A percentile compares a stretch with the other conserved stretches of the same genome.
Conservation (phyloP, 495 filamentous ascomycete genomes). For the Sphaerosporella brunnea region DNA sequence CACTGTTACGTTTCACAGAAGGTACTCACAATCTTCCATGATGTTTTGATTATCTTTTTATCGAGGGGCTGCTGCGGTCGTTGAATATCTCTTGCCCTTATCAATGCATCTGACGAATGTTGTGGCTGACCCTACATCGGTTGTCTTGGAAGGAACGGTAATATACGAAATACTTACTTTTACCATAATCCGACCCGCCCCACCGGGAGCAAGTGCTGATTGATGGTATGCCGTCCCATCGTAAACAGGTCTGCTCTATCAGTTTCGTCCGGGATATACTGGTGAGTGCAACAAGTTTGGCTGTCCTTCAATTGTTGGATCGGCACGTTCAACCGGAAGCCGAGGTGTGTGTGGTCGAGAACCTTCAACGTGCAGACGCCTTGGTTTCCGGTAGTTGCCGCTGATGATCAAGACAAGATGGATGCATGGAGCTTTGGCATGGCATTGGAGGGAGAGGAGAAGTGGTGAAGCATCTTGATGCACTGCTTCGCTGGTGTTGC, state of each 20-base stretch:
- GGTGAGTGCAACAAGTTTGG: constrained; percentile 17
- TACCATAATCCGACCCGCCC: not conserved
- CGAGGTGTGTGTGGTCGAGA: too few species aligned
- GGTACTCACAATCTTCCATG: not conserved
- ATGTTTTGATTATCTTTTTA: not conserved
- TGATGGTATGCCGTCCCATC: not conserved
- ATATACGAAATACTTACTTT: not conserved
- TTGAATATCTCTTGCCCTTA: too few species aligned
- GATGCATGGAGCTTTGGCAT: not conserved
- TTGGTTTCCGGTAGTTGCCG: not conserved
- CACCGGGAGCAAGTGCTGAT: not conserved
- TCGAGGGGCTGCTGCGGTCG: too few species aligned
- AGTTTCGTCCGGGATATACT: constrained; percentile 25
- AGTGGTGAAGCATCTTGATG: not conserved
- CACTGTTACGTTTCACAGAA: constrained; percentile 9
- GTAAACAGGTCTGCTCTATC: constrained; percentile 22
- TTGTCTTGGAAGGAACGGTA: constrained; percentile 5
- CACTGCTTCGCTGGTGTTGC: not conserved
- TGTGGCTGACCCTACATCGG: not conserved
- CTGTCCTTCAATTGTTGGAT: not conserved
- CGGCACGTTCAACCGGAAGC: not conserved
- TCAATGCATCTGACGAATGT: too few species aligned
- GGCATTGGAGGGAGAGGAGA: not conserved
- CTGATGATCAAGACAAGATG: not conserved
- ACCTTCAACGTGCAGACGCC: not conserved